These are phyloP conservation scores for Akanthomyces dipterigenus DNA, from an alignment of 2,329 filamentous ascomycete species.

Conservation along the genomic window DNA sequence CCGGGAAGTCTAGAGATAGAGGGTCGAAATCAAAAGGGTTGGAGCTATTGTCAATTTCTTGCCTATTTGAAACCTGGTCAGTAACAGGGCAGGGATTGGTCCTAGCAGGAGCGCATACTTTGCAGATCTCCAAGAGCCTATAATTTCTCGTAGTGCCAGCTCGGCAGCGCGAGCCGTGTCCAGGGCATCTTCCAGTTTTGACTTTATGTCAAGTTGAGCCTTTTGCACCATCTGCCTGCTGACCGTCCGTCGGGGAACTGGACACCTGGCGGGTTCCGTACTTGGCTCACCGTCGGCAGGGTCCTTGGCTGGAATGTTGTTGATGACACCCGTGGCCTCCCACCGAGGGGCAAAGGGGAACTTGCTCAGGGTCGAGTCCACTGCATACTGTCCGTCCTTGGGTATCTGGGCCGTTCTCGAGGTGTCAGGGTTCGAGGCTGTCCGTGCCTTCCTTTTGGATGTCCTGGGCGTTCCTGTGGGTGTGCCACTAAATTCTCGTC, in stretches of 20 bases:
- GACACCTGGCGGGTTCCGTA: slow-evolving; percentile 29
- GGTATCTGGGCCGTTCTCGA: slow-evolving; percentile 32
- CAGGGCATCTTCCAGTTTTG: slow-evolving; percentile 59
- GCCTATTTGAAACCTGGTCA: slow-evolving; percentile 30
- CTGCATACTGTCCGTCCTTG: slow-evolving; percentile 35
- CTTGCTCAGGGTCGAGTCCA: slow-evolving; percentile 48
- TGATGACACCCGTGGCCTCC: slow-evolving; percentile 73
- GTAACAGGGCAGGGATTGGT: neutral
- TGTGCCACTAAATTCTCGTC: slow-evolving; percentile 50
- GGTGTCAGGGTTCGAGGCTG: slow-evolving; percentile 32
- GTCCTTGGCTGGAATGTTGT: slow-evolving; percentile 52
- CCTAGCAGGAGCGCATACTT: slow-evolving; percentile 51
- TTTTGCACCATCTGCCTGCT: slow-evolving; percentile 50
- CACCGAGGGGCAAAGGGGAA: slow-evolving; percentile 54
- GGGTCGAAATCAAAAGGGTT: slow-evolving; percentile 75
- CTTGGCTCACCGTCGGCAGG: slow-evolving; percentile 27
- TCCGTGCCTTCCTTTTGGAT: slow-evolving; percentile 30
- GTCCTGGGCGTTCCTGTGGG: slow-evolving; percentile 45
- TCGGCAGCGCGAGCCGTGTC: slow-evolving; percentile 82
- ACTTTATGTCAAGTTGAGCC: slow-evolving; percentile 56
- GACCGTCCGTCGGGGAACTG: slow-evolving; percentile 33
- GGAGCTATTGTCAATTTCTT: slow-evolving; percentile 48
- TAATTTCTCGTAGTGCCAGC: slow-evolving; percentile 73
- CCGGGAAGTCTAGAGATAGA: slow-evolving; percentile 76
- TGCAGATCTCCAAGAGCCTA: slow-evolving; percentile 75